These are phyloP conservation scores for Lipomyces starkeyi DNA, from an alignment of 805 yeast genomes.

Conservation along the genomic window DNA sequence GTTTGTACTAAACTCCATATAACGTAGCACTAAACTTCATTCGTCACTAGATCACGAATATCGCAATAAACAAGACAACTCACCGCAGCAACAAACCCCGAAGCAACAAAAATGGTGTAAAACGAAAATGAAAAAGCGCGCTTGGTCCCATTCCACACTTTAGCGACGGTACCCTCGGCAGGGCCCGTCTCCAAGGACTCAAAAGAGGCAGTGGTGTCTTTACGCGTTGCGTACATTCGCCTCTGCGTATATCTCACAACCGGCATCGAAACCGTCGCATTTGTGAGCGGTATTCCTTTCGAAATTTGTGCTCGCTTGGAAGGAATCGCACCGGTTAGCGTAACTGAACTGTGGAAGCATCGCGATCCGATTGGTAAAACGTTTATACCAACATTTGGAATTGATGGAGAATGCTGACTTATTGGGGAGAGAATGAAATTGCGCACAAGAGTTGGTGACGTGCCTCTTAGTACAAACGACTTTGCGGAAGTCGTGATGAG, in stretches of 20 bases:
- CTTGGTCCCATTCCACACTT: constrained; percentile 9
- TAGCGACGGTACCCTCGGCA: neutral
- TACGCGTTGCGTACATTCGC: neutral
- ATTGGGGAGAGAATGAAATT: neutral
- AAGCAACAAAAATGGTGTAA: neutral
- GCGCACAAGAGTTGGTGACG: neutral
- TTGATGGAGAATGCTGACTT: neutral
- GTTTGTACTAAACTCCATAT: constrained; percentile 57
- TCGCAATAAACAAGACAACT: neutral
- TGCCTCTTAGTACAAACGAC: neutral
- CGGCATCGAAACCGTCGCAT: neutral
- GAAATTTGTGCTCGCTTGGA: neutral
- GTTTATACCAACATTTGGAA: neutral
- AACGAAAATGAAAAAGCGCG: constrained; percentile 13
- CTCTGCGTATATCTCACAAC: neutral
- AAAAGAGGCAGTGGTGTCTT: neutral
- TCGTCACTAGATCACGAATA: neutral
- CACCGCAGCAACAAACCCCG: constrained; percentile 8
- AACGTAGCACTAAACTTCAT: neutral
- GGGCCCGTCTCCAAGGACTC: neutral
- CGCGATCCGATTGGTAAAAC: neutral
- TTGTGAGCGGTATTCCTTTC: neutral
- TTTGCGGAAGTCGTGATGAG: neutral
- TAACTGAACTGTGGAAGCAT: neutral
- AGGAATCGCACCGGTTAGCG: neutral